Conservation (phyloP, 148 eudicot species). For the Amaranthus hypochondriacus region DNA sequence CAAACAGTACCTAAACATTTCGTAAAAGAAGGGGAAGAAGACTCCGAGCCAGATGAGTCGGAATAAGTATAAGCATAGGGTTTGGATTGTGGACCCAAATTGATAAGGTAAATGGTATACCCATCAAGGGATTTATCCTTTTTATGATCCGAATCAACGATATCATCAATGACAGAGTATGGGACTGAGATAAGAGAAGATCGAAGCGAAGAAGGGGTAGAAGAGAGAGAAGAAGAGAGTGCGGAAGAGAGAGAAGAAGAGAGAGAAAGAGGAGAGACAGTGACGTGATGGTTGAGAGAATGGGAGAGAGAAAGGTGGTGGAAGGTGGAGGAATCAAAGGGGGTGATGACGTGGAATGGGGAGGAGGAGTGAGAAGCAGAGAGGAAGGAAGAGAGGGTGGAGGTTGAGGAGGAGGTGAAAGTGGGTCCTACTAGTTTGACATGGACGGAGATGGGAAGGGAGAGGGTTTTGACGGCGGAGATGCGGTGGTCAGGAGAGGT, state of each 20-base stretch:
- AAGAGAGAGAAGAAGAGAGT: slow-evolving; percentile 29
- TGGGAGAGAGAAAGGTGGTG: slow-evolving; percentile 50
- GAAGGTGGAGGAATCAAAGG: slow-evolving; percentile 16
- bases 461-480: slow-evolving; percentile 45
- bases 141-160: slow-evolving; percentile 42
- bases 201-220: slow-evolving; percentile 45
- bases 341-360: slow-evolving; percentile 66
- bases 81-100: slow-evolving; percentile 49
- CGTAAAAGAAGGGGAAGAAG: slow-evolving; percentile 52
- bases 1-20: slow-evolving; percentile 66
- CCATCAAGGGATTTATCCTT: slow-evolving; percentile 32
- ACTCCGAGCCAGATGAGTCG: slow-evolving; percentile 31
- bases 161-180: slow-evolving; percentile 40
- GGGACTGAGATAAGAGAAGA: slow-evolving; percentile 45
- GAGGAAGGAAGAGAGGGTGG: slow-evolving; percentile 51
- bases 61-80: slow-evolving; percentile 63
- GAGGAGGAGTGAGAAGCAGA: slow-evolving; percentile 54
- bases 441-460: slow-evolving; percentile 45
- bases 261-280: slow-evolving; percentile 45
- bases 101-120: slow-evolving; percentile 55
- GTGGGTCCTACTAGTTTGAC: slow-evolving; percentile 57
- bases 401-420: slow-evolving; percentile 50
- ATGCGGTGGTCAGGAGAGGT: slow-evolving; percentile 44
- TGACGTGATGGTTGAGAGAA: slow-evolving; percentile 42
- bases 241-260: slow-evolving; percentile 39